Evolutionary conservation across 768 basidiomycete genomes (phyloP), one percentile per base, ranked within the genome.

Genomic region (Ramaria sp.): DNA sequence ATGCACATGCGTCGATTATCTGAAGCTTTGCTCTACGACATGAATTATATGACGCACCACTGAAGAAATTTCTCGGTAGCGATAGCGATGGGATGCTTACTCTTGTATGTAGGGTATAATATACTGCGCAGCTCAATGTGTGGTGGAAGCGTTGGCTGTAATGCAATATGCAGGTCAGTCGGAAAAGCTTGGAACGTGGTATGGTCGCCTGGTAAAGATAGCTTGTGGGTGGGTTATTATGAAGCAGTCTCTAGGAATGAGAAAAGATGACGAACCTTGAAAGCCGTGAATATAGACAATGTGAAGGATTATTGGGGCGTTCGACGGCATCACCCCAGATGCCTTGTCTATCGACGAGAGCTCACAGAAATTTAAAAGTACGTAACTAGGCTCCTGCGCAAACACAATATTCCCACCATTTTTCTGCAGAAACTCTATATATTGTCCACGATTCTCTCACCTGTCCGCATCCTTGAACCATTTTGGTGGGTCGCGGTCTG

Each of bases 21-120:
- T 33, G 19, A 27, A 27, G 27, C 27, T 27, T 27, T 27, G 27
- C 27, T 27, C 27, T 43, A 20, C 13, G 33, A 51, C 31, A 30
- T 45, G 24, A 48, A 11, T 13, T n/a, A 49, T 34, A 53, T 7
- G 39, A 61, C 69, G 10, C 33, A 80, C 81, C 81, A 82, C 71
- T 73, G 73, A 46, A 82, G 65, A 61, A 82, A 80, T 62, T 78
- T 78, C 60, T 68, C 70, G 6, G 77, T 76, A 1, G 79, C 80
- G 55, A 69, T 62, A 1, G 75, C 72, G 31, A 82, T 73, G 1
- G 79, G 78, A 58, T 78, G 79, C 17, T 73, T 69, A 62, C 76
- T 79, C 71, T 79, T 80, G 63, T 82, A 82, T 0, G 80, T 81
- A 3, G 81, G 81, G 68, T 82, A 82, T 60, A 82, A 41, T 56